Conservation (phyloP, 2,329 filamentous ascomycete species). For the Ophiosphaerella herpotricha region DNA sequence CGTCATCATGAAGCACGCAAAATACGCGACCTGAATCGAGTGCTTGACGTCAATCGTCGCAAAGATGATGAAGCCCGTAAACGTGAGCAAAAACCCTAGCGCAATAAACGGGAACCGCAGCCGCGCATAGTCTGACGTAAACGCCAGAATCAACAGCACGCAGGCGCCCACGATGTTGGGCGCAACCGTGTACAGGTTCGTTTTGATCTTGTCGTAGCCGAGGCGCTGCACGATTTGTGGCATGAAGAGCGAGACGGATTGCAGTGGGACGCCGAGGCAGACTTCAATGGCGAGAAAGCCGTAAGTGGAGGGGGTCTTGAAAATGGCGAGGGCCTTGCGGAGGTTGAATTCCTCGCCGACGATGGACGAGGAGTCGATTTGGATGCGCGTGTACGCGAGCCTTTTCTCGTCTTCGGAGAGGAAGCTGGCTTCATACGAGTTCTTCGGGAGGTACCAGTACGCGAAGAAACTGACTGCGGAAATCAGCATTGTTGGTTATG, state of each 20-base stretch:
- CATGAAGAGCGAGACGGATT: constrained; percentile 62
- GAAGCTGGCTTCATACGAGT: constrained; percentile 67
- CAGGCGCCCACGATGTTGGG: constrained; percentile 76
- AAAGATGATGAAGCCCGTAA: constrained; percentile 79
- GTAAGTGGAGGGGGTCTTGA: constrained; percentile 60
- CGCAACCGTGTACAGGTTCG: constrained; percentile 81
- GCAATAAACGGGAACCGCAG: constrained; percentile 75
- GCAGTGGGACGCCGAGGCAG: constrained; percentile 63
- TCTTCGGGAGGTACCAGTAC: constrained; percentile 70
- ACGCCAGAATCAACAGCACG: constrained; percentile 74
- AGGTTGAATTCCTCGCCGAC: constrained; percentile 62
- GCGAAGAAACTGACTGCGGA: constrained; percentile 60
- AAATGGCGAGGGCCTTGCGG: constrained; percentile 57
- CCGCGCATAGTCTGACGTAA: constrained; percentile 68
- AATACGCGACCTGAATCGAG: constrained; percentile 71
- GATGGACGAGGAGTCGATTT: constrained; percentile 71
- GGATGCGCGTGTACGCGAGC: constrained; percentile 74
- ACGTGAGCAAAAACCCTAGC: constrained; percentile 73
- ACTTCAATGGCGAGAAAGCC: constrained; percentile 62
- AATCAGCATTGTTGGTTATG: neutral
- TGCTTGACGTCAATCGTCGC: constrained; percentile 67
- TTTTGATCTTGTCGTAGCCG: constrained; percentile 63
- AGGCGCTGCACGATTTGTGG: constrained; percentile 62
- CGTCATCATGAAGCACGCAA: constrained; percentile 80
- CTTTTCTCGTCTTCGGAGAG: constrained; percentile 68